These are phyloP conservation scores for Penicillium simplicissimum DNA, from an alignment of 495 filamentous ascomycete species.

Conservation along the genomic window DNA sequence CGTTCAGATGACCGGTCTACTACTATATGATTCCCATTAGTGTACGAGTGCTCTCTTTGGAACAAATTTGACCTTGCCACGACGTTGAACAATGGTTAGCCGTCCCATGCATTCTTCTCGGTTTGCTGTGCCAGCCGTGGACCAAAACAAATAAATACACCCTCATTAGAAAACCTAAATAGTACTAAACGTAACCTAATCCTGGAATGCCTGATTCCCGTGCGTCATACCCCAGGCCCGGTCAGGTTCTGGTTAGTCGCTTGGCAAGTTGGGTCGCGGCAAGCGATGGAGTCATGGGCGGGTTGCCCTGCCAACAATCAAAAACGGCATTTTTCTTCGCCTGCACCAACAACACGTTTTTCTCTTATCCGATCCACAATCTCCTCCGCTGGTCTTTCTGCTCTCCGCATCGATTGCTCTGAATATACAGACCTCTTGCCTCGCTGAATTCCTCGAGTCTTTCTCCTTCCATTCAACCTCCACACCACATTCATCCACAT, in stretches of 20 bases:
- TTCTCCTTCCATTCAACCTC: neutral
- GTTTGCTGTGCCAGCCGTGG: neutral
- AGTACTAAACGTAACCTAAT: neutral
- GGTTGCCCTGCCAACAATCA: constrained; percentile 52
- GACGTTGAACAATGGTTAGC: neutral
- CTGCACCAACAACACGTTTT: constrained; percentile 30
- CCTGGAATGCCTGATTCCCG: constrained; percentile 2
- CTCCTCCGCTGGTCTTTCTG: constrained; percentile 5
- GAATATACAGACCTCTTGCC: constrained; percentile 7
- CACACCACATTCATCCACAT: constrained; percentile 1
- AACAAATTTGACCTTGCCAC: neutral
- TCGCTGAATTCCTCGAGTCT: neutral
- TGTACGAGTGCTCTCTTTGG: neutral
- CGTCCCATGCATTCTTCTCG: neutral
- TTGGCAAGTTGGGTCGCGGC: no score
- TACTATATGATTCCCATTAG: constrained; percentile 18
- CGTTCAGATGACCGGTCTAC: constrained; percentile 9
- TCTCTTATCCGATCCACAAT: constrained; percentile 31
- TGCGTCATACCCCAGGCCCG: constrained; percentile 13
- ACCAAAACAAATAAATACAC: neutral
- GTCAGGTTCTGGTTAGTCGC: no score
- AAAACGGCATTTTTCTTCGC: constrained; percentile 31
- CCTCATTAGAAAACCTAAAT: neutral
- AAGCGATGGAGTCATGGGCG: constrained; percentile 12
- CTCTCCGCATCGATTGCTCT: constrained; percentile 15